These are phyloP conservation scores for Colletotrichum sp. DNA, from an alignment of 2,329 filamentous ascomycete genomes.

Conservation along the genomic window DNA sequence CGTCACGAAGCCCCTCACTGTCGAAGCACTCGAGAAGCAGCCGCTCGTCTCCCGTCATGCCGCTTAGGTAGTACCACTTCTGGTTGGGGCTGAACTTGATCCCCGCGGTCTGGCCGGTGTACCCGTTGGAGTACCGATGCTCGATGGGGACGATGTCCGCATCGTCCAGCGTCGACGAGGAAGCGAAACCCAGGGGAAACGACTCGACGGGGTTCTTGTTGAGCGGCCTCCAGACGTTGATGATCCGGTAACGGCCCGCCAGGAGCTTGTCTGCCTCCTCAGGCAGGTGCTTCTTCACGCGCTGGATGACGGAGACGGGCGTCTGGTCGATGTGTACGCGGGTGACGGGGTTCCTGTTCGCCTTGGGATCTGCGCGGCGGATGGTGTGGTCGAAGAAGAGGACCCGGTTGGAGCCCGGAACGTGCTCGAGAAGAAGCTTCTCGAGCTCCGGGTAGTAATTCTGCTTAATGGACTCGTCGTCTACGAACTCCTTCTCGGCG, in stretches of 20 bases:
- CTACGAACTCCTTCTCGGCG: slow-evolving; percentile 64
- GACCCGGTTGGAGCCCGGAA: slow-evolving; percentile 71
- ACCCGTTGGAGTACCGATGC: slow-evolving; percentile 72
- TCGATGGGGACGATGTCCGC: slow-evolving; percentile 74
- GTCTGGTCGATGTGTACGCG: slow-evolving; percentile 88
- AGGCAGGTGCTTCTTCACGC: slow-evolving; percentile 71
- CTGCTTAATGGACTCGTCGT: slow-evolving; percentile 71
- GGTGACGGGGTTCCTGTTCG: slow-evolving; percentile 72
- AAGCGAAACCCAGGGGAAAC: slow-evolving; percentile 72
- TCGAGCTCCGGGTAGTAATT: slow-evolving; percentile 90
- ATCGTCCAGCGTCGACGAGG: slow-evolving; percentile 64
- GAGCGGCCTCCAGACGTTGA: slow-evolving; percentile 84
- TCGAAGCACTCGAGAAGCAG: slow-evolving; percentile 82
- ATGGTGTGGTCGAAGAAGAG: slow-evolving; percentile 90
- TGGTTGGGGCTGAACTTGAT: slow-evolving; percentile 67
- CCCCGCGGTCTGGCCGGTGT: slow-evolving; percentile 76
- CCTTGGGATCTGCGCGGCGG: slow-evolving; percentile 65
- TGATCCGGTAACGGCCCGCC: slow-evolving; percentile 75
- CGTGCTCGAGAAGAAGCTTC: slow-evolving; percentile 67
- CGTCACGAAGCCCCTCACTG: slow-evolving; percentile 59
- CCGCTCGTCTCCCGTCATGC: slow-evolving; percentile 77
- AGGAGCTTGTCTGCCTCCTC: slow-evolving; percentile 68
- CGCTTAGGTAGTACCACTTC: slow-evolving; percentile 81
- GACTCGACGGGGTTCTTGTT: slow-evolving; percentile 66
- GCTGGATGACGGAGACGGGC: slow-evolving; percentile 64